These are phyloP conservation scores for Aspergillus texensis DNA, from an alignment of 2,329 filamentous ascomycete species.

Conservation along the genomic window DNA sequence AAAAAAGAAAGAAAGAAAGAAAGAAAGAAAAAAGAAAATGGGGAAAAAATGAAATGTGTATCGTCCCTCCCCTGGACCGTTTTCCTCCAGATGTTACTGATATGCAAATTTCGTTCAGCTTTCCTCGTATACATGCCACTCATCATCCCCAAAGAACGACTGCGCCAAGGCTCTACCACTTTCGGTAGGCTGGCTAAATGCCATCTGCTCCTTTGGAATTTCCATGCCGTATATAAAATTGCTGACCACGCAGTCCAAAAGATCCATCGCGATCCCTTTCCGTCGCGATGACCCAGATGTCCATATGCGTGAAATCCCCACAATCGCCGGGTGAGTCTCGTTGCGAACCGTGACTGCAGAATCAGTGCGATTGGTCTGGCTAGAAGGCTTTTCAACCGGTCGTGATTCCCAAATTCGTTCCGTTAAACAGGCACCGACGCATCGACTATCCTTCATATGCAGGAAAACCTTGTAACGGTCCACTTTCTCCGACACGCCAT, in stretches of 20 bases:
- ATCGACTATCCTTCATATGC: conserved; percentile 63
- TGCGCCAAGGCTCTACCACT: conserved; percentile 61
- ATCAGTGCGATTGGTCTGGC: conserved; percentile 28
- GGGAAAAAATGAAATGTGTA: conserved; percentile 10
- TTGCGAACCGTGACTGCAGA: conserved; percentile 51
- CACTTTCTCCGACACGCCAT: conserved; percentile 38
- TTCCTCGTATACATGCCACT: conserved; percentile 63
- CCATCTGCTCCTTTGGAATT: conserved; percentile 58
- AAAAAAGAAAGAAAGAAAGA: conserved; percentile 4
- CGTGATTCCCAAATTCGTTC: conserved; percentile 63
- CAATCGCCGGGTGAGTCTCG: conserved; percentile 50
- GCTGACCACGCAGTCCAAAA: conserved; percentile 59
- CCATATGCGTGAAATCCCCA: conserved; percentile 69
- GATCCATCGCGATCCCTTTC: conserved; percentile 58
- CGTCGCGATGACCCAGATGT: conserved; percentile 59
- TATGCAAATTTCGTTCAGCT: conserved; percentile 27
- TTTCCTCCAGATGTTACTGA: conserved; percentile 5
- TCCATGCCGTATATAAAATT: conserved; percentile 60
- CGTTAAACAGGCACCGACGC: conserved; percentile 63
- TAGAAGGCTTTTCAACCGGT: conserved; percentile 45
- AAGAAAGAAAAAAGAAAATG: not conserved
- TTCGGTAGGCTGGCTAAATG: conserved; percentile 69
- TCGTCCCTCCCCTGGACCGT: not conserved
- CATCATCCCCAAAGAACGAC: conserved; percentile 59
- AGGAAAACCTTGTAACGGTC: conserved; percentile 64